phyloP scores from a whole-genome alignment of 1,284 basidiomycete genomes.

The Ustilago hordei region DNA sequence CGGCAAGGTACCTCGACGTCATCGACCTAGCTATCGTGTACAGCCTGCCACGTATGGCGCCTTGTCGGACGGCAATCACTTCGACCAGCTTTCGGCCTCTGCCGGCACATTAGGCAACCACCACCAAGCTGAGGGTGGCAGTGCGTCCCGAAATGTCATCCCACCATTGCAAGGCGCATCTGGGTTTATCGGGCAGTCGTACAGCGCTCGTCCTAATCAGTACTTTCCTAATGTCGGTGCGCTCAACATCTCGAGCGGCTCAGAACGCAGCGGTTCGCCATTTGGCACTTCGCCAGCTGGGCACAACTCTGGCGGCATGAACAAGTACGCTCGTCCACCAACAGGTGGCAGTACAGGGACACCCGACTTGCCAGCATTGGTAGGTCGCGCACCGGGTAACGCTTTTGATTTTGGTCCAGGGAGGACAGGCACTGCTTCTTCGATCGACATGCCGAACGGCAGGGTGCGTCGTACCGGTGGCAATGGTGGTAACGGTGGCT shows the following conservation, averaged over 20 bases:
- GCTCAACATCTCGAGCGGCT: slow-evolving; percentile 19
- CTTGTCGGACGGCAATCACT: slow-evolving; percentile 20
- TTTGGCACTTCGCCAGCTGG: slow-evolving; percentile 28
- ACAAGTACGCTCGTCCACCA: slow-evolving; percentile 20
- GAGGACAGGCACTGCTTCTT: slow-evolving; percentile 31
- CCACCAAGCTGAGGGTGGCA: slow-evolving; percentile 5
- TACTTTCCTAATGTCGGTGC: slow-evolving; percentile 21
- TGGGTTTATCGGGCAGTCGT: slow-evolving; percentile 39
- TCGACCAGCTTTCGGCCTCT: slow-evolving; percentile 41
- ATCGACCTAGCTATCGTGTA: slow-evolving; percentile 41
- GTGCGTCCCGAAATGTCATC: slow-evolving; percentile 35
- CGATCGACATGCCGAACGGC: slow-evolving; percentile 27
- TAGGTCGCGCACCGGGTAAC: slow-evolving; percentile 40
- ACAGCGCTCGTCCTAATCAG: slow-evolving; percentile 19
- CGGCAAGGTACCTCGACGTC: slow-evolving; percentile 53
- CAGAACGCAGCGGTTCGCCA: slow-evolving; percentile 32
- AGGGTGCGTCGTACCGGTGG: slow-evolving; percentile 12
- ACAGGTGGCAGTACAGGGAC: slow-evolving; percentile 2
- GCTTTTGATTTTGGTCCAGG: slow-evolving; percentile 47
- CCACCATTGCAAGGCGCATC: slow-evolving; percentile 39
- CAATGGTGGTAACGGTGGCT: slow-evolving; percentile 18
- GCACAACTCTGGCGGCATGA: slow-evolving; percentile 13
- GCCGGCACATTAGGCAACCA: slow-evolving; percentile 22
- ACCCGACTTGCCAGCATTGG: slow-evolving; percentile 28
- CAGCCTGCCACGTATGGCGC: slow-evolving; percentile 40